These are phyloP conservation scores for Olyra latifolia DNA, from an alignment of 176 grass and related monocot species.

Conservation along the genomic window DNA sequence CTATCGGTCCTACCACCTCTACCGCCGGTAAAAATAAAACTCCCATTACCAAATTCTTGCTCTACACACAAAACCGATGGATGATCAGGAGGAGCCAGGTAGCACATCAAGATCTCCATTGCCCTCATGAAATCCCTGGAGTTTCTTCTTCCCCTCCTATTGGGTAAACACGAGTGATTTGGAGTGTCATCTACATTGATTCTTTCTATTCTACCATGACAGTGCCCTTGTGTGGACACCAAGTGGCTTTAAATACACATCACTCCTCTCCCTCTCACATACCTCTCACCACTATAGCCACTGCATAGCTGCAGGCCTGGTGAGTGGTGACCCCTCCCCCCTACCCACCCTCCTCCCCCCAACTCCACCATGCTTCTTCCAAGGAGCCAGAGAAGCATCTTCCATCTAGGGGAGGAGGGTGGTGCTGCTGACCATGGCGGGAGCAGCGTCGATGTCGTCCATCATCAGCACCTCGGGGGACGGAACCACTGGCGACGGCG, in stretches of 20 bases:
- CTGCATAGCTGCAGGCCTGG: background rate
- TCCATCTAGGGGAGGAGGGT: constrained; percentile 76
- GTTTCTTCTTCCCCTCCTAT: background rate
- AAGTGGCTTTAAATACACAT: constrained; percentile 39
- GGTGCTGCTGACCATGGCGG: constrained; percentile 12
- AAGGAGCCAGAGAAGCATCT: constrained; percentile 63
- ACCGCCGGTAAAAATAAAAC: too few relatives aligned
- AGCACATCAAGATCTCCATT: background rate
- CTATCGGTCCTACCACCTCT: too few relatives aligned
- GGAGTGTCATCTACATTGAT: background rate
- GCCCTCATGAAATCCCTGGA: background rate
- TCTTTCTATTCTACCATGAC: background rate
- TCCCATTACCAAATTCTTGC: too few relatives aligned
- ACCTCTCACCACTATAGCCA: background rate
- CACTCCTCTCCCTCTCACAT: constrained; percentile 19
- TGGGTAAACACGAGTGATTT: background rate
- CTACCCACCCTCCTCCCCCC: constrained; percentile 16
- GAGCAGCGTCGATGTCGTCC: background rate
- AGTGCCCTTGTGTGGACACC: background rate
- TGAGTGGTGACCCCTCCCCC: constrained; percentile 26
- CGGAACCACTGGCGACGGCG: background rate
- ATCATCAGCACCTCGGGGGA: background rate
- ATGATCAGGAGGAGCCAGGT: background rate
- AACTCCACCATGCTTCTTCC: constrained; percentile 58
- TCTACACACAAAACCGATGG: background rate